These are phyloP conservation scores for Plasmopara halstedii DNA, from an alignment of 352 stramenopile species.

Conservation along the genomic window DNA sequence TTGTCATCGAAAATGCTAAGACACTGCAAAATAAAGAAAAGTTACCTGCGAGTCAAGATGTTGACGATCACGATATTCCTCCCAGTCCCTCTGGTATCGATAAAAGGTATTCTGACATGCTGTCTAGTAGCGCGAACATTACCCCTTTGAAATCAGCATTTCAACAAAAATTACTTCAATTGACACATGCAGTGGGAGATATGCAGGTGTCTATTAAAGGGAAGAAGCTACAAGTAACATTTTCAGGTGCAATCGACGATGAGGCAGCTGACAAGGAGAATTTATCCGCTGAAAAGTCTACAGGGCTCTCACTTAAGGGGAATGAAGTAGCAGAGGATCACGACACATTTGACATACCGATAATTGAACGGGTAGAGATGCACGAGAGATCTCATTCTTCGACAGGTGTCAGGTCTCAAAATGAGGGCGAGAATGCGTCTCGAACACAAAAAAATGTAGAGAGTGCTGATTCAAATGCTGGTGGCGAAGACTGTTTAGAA, in stretches of 20 bases:
- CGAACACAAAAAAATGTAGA: not conserved
- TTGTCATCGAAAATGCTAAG: not conserved
- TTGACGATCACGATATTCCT: not conserved
- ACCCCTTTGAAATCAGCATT: not conserved
- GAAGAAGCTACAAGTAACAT: conserved; percentile 18
- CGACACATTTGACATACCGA: not conserved
- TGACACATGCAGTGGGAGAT: conserved; percentile 15
- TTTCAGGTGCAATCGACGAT: conserved; percentile 10
- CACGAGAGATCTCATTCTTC: not conserved
- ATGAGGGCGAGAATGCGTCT: not conserved
- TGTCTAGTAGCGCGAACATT: not conserved
- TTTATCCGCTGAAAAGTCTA: not conserved
- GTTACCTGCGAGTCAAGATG: not conserved
- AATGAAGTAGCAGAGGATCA: not conserved
- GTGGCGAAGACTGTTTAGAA: not conserved
- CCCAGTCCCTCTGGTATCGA: not conserved
- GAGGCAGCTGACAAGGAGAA: not conserved
- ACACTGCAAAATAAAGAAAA: not conserved
- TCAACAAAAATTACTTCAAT: conserved; percentile 7
- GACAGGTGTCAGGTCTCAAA: not conserved
- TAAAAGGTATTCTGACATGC: no score
- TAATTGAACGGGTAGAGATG: not conserved
- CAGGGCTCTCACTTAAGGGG: not conserved
- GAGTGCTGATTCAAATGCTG: not conserved
- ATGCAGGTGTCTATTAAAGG: conserved; percentile 21